Evolutionary conservation across 202 grass and related monocot genomes (phyloP).

Genomic region (Musa balbisiana): DNA sequence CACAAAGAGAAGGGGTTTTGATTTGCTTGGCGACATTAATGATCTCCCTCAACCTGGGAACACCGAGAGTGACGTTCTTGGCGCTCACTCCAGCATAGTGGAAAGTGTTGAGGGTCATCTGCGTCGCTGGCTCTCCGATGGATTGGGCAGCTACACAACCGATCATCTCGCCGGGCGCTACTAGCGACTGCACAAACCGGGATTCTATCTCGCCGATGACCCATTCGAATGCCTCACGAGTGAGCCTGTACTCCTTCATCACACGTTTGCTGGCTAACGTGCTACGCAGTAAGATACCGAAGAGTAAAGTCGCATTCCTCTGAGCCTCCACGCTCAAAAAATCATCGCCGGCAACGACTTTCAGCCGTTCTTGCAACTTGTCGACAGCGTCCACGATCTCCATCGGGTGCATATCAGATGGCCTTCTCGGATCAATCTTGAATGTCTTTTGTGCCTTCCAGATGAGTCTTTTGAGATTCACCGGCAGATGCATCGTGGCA

Average conservation of each 20-base stretch:
- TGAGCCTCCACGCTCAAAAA: slow-evolving; percentile 84
- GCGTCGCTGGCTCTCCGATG: slow-evolving; percentile 91
- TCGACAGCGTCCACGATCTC: slow-evolving; percentile 97
- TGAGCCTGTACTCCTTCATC: slow-evolving; percentile 81
- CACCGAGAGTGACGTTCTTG: slow-evolving; percentile 98
- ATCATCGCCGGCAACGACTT: slow-evolving; percentile 94
- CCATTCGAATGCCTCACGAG: slow-evolving; percentile 98
- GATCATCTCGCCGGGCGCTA: slow-evolving; percentile 95
- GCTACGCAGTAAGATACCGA: slow-evolving; percentile 86
- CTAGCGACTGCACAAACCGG: slow-evolving; percentile 80
- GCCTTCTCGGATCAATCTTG: slow-evolving; percentile 83
- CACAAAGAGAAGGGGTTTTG: slow-evolving; percentile 84
- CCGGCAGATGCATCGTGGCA: slow-evolving; percentile 76
- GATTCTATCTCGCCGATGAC: slow-evolving; percentile 95
- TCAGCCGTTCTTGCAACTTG: slow-evolving; percentile 89
- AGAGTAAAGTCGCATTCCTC: slow-evolving; percentile 92
- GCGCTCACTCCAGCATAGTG: slow-evolving; percentile 99
- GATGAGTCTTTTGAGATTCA: slow-evolving; percentile 87
- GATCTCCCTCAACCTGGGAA: slow-evolving; percentile 92
- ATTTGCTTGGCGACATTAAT: slow-evolving; percentile 97
- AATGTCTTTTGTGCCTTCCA: slow-evolving; percentile 99
- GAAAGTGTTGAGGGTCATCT: slow-evolving; percentile 96
- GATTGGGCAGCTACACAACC: slow-evolving; percentile 96
- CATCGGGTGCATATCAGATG: slow-evolving; percentile 96
- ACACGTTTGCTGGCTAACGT: slow-evolving; percentile 95